phyloP scores from a whole-genome alignment of 805 yeast species.

The Candida montana region DNA sequence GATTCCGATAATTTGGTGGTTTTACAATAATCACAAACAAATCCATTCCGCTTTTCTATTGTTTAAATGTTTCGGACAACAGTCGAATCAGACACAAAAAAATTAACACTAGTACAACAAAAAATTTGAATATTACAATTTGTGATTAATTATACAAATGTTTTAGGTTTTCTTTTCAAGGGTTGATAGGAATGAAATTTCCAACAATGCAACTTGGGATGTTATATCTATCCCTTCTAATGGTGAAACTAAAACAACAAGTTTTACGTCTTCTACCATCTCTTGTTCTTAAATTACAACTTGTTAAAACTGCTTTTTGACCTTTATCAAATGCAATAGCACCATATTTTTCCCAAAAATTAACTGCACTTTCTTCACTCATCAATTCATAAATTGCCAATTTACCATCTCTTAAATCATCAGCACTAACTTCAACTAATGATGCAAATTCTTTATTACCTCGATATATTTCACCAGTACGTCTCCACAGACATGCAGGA shows the following conservation, averaged over 20 bases:
- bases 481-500: conserved; percentile 95
- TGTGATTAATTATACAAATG: no score
- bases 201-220: conserved; percentile 96
- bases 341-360: conserved; percentile 96
- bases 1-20: no score
- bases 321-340: conserved; percentile 94
- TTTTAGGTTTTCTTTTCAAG: conserved; percentile 11
- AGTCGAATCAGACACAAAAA: no score
- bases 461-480: conserved; percentile 93
- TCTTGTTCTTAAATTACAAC: conserved; percentile 79
- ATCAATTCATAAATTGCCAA: conserved; percentile 87
- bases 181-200: conserved; percentile 77
- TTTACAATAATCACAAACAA: no score
- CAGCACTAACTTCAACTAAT: conserved; percentile 82
- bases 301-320: conserved; percentile 89
- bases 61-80: no score
- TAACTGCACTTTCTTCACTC: conserved; percentile 95
- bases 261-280: conserved; percentile 76
- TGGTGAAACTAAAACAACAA: conserved; percentile 93
- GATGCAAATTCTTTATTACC: conserved; percentile 97
- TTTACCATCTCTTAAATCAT: conserved; percentile 87
- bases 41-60: no score
- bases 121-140: no score
- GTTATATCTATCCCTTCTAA: conserved; percentile 85
- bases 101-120: no score